phyloP scores from a whole-genome alignment of 140 eudicot species.

The Ambrosia hybrid region DNA sequence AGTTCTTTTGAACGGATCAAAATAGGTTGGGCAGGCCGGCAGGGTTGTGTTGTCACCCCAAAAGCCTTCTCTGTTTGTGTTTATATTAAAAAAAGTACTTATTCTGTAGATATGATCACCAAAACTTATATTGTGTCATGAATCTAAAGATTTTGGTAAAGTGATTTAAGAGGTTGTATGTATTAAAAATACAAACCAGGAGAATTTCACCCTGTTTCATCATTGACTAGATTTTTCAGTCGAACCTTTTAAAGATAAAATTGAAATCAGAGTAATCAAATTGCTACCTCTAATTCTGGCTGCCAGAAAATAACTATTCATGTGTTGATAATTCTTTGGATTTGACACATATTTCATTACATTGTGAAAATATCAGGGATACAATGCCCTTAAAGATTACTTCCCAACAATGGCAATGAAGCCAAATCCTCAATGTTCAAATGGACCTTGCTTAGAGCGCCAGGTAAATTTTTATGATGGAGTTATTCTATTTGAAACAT shows the following conservation, averaged over 20 bases:
- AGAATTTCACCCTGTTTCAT: too few relatives aligned
- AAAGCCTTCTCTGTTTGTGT: too few relatives aligned
- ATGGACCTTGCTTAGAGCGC: constrained; percentile 83
- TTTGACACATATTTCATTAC: neutral
- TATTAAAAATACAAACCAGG: neutral
- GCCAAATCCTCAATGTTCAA: constrained; percentile 97
- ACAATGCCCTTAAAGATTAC: constrained; percentile 91
- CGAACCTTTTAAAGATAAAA: too few relatives aligned
- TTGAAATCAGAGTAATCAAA: too few relatives aligned
- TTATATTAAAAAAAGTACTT: too few relatives aligned
- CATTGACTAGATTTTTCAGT: too few relatives aligned
- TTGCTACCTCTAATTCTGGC: too few relatives aligned
- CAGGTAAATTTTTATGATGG: constrained; percentile 47
- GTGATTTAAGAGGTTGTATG: neutral
- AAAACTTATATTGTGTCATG: too few relatives aligned
- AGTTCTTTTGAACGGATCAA: too few relatives aligned
- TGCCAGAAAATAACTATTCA: neutral
- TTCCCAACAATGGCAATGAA: constrained; percentile 98
- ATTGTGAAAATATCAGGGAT: constrained; percentile 55
- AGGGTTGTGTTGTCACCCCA: too few relatives aligned
- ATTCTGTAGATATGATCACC: too few relatives aligned
- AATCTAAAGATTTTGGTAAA: neutral
- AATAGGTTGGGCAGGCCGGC: too few relatives aligned
- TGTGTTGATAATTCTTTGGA: neutral
- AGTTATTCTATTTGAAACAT: constrained; percentile 1